Base-by-base conservation (phyloP, 352 stramenopile genomes). In the Phytophthora capsici region DNA sequence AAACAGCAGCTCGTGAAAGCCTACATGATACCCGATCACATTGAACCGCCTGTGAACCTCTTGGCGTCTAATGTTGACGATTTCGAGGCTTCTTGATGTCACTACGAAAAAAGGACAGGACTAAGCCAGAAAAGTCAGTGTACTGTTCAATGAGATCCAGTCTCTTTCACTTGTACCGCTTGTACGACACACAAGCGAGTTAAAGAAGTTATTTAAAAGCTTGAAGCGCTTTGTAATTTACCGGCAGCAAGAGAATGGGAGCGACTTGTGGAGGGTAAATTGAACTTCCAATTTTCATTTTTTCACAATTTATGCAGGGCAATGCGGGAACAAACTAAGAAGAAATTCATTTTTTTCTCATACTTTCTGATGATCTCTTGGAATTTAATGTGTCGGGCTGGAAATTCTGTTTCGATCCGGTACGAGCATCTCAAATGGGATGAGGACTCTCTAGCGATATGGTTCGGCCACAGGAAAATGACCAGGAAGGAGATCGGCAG, bases 391-490 rank as follows among this genome's bases (percentile, higher is more conserved):
- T 68, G 43, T 34, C 44, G 50, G 7, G 41, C 59, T 22, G 44
- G 50, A 3, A 62, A 68, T 30, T 45, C 50, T 16, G 44, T 48
- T 20, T 54, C 50, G 20, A 68, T 62, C 19, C 44, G 36, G 17
- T 51, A 20, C 2, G 44, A 36, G 1, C 62, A 70, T 34, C 19
- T 61, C 5, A 41, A 34, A 16, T 71, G 55, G 55, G 38, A 65
- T 32, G 25, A 37, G n/a, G 54, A 71, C 32, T 47, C 48, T 8
- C 26, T 70, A 14, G 54, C 32, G 0, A 66, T 74, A 46, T 26
- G 23, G 6, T 78, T 78, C 30, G 37, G 25, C 1, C 65, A 69
- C 17, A 69, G 56, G 71, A 76, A 23, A 80, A 76, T 25, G 71
- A 75, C 52, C 71, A 77, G 23, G 55, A 67, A n/a, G 66, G 66